Conservation (phyloP, 176 grass and related monocot species). For the Oryza glaberrima region DNA sequence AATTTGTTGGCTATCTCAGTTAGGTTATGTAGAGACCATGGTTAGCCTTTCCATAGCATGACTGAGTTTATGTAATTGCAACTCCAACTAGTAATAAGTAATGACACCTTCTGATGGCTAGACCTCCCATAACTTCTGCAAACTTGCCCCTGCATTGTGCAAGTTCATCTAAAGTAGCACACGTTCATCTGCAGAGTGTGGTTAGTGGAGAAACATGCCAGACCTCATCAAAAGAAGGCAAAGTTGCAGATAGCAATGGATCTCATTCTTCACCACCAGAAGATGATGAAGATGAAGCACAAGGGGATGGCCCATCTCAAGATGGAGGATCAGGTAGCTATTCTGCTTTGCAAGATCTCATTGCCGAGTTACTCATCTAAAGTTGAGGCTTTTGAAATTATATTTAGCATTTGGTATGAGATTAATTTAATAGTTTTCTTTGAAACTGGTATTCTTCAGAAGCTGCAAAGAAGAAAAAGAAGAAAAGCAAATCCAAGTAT, state of each 20-base stretch:
- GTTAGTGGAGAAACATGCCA: slow-evolving; percentile 15
- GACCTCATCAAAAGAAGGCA: slow-evolving; percentile 37
- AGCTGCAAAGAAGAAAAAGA: slow-evolving; percentile 83
- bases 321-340: slow-evolving; percentile 57
- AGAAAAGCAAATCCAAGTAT: slow-evolving; percentile 83
- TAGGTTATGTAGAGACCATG: neutral
- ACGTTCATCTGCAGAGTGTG: slow-evolving; percentile 8
- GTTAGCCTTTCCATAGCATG: neutral
- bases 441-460: slow-evolving; percentile 40
- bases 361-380: slow-evolving; percentile 14
- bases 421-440: slow-evolving; percentile 27
- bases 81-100: neutral
- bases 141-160: neutral
- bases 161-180: neutral
- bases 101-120: neutral
- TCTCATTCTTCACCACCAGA: slow-evolving; percentile 45
- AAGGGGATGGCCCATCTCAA: slow-evolving; percentile 55
- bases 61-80: slow-evolving; percentile 16
- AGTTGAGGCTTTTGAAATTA: slow-evolving; percentile 12
- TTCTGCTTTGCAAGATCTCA: slow-evolving; percentile 35
- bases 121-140: neutral
- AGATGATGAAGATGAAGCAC: slow-evolving; percentile 61
- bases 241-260: slow-evolving; percentile 40
- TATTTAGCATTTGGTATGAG: slow-evolving; percentile 14
- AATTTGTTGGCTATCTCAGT: neutral